These are phyloP conservation scores for Saccharomycodes ludwigii DNA, from an alignment of 805 yeast genomes.

Conservation along the genomic window DNA sequence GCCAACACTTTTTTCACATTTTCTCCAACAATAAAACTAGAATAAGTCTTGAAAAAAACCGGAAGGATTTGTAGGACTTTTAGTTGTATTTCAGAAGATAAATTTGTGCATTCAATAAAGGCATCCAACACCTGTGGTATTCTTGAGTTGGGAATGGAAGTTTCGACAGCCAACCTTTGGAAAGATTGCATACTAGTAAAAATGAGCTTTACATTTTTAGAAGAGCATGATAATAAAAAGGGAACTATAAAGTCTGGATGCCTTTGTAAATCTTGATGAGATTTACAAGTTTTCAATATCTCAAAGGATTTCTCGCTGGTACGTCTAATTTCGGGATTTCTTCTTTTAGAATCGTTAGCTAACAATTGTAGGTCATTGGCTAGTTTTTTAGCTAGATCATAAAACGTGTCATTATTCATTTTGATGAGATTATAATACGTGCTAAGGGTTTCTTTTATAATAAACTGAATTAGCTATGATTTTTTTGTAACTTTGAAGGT, in stretches of 20 bases:
- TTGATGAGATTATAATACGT: no score
- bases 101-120: conserved; percentile 57
- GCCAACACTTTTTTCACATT: conserved; percentile 45
- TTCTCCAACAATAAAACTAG: conserved; percentile 39
- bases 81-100: conserved; percentile 74
- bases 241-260: conserved; percentile 53
- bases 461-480: no score
- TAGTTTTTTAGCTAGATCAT: conserved; percentile 16
- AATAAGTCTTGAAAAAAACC: conserved; percentile 53
- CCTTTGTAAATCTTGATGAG: conserved; percentile 25
- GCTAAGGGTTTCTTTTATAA: no score
- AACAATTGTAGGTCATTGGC: conserved; percentile 46
- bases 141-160: conserved; percentile 40
- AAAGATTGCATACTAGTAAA: conserved; percentile 62
- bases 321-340: conserved; percentile 54
- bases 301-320: conserved; percentile 42
- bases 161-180: conserved; percentile 43
- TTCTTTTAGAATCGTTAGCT: conserved; percentile 57
- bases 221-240: conserved; percentile 56
- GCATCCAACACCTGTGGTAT: conserved; percentile 51
- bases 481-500: no score
- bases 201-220: conserved; percentile 64
- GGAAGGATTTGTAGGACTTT: conserved; percentile 80
- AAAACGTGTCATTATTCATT: no score
- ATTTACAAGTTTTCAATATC: conserved; percentile 26